Base-by-base conservation (phyloP, 257 asterid genomes). In the Gynochthodes officinalis region DNA sequence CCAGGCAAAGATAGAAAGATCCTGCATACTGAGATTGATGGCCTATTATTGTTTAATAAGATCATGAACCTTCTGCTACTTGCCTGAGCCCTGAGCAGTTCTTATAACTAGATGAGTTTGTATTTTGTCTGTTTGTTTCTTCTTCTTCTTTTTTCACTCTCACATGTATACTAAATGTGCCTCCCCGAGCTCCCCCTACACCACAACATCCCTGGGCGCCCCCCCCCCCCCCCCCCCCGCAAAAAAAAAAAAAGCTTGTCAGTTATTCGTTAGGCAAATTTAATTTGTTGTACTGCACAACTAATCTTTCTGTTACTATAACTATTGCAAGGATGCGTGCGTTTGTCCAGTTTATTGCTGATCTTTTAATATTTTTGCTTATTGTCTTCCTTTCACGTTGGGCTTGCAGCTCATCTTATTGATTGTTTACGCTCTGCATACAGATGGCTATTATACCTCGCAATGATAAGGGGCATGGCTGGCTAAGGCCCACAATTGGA, bases 381-480 rank as follows among this genome's bases (percentile, higher is more conserved):
- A 3, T 61, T 33, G 50, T 54, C 33, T 33, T 46, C 7, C 61
- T 63, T 33, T 63, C 4, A 6, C 16, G 13, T 7, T 32, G 48
- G 13, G 28, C 39, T 58, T 25, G 16, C 64, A 27, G 35, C 7
- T 13, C 50, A n/a, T 40, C 67, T 54, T 28, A 66, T 19, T 28
- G 19, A 70, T n/a, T 66, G 48, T 57, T 75, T 70, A 50, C 39
- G 39, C 57, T 21, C 73, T 46, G 42, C 44, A 27, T 71, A 46
- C 89, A 93, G 98, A 88, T 91, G 98, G 87, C 97, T 58, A 79
- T 88, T 69, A 70, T 93, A 80, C 92, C 98, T 57, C 94, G 92
- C 75, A 82, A 82, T 77, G 70, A 86, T 15, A 88, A 85, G 83
- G 96, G 96, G 75, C 96, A 88, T 53, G 96, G 97, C 76, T 93